phyloP scores from a whole-genome alignment of 2,329 filamentous ascomycete species.

The Curvularia spicifera region DNA sequence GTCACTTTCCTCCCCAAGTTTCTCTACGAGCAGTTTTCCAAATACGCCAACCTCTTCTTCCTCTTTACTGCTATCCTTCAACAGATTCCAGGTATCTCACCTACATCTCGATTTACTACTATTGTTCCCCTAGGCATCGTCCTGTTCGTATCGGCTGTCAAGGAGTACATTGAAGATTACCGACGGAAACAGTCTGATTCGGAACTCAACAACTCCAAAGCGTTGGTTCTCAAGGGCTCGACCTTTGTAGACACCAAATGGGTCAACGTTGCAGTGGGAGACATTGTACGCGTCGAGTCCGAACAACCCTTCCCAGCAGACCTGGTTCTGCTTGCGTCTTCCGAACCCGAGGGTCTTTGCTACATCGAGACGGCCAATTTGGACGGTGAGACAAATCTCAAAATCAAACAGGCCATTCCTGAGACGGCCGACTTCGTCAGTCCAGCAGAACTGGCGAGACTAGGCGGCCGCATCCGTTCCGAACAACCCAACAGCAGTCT shows the following conservation, averaged over 20 bases:
- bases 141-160: conserved; percentile 90
- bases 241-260: conserved; percentile 87
- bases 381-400: conserved; percentile 96
- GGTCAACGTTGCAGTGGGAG: conserved; percentile 91
- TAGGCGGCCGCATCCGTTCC: conserved; percentile 86
- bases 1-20: conserved; percentile 96
- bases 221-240: conserved; percentile 81
- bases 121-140: conserved; percentile 93
- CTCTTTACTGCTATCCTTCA: conserved; percentile 93
- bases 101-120: conserved; percentile 94
- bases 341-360: conserved; percentile 94
- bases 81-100: conserved; percentile 93
- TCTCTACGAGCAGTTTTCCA: conserved; percentile 96
- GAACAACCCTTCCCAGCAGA: conserved; percentile 96
- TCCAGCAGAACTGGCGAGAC: conserved; percentile 79
- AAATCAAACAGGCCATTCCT: conserved; percentile 96
- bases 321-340: conserved; percentile 88
- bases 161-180: conserved; percentile 93
- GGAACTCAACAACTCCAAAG: conserved; percentile 84
- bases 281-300: conserved; percentile 90
- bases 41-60: conserved; percentile 99
- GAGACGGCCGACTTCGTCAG: conserved; percentile 91
- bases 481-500: conserved; percentile 98
- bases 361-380: conserved; percentile 99
- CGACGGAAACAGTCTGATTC: conserved; percentile 86